Base-by-base conservation (phyloP, 2,329 filamentous ascomycete species). In the Phaeoacremonium minimum region DNA sequence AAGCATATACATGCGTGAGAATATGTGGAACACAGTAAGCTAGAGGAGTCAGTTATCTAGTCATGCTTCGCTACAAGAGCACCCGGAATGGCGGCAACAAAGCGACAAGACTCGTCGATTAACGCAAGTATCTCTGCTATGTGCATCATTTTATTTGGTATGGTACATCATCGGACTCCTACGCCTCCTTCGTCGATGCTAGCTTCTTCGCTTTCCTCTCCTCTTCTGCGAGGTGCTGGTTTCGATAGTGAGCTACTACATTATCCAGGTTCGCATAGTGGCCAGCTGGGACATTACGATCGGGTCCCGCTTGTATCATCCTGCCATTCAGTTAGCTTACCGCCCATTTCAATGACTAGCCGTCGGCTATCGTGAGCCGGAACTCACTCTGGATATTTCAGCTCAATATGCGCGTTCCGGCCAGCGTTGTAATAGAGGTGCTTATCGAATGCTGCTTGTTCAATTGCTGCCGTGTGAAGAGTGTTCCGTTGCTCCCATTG, bases 341-440 rank as follows among this genome's bases (percentile, higher is more conserved):
- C 9, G n/a, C n/a, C 22, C 22, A 26, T 26, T 9, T 26, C 9
- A 9, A 26, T 9, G 22, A 26, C 22, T 9, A 26, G 22, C n/a
- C 18, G 20, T n/a, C 12, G 29, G 4, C 30, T 18, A 32, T n/a
- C 11, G 40, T 14, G 18, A 33, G 37, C 28, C n/a, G 32, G 18
- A 37, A 71, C 74, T 43, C 67, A 80, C 76, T 80, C 76, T 30
- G 75, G 75, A 45, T 60, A 76, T 46, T 68, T 66, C 46, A 79
- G 64, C 43, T 79, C 73, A 47, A 74, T 58, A 46, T 64, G 65
- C 45, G 51, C 53, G 54, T 64, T 66, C 53, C 64, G 64, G 47
- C 60, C 56, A 36, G 56, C 60, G 47, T 70, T 62, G 47, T 66
- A 55, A 47, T 79, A 69, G 35, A 80, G 62, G 47, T 77, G 71